These are phyloP conservation scores for Suillus fuscotomentosus DNA, from an alignment of 768 basidiomycete genomes.

Conservation along the genomic window DNA sequence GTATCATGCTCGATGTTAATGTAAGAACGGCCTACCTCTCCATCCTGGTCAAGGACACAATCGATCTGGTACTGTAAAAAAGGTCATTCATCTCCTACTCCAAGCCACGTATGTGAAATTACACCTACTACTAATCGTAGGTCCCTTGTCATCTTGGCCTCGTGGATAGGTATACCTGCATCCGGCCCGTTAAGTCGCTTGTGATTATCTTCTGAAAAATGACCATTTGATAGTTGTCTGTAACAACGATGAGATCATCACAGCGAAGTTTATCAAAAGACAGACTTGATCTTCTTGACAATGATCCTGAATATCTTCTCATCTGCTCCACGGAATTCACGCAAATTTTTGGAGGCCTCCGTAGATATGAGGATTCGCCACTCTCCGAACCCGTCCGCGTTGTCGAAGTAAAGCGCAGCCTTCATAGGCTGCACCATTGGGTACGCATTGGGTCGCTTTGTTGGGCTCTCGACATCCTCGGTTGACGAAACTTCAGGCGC, in stretches of 20 bases:
- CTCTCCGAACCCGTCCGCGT: constrained; percentile 56
- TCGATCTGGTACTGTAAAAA: constrained; percentile 47
- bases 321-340: constrained; percentile 45
- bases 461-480: neutral
- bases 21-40: constrained; percentile 21
- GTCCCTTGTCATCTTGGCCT: constrained; percentile 64
- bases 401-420: constrained; percentile 60
- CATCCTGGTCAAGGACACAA: constrained; percentile 38
- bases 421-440: constrained; percentile 57
- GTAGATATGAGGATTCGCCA: constrained; percentile 61
- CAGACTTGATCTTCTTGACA: constrained; percentile 68
- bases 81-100: neutral
- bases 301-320: constrained; percentile 48
- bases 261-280: neutral
- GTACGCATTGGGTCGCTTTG: constrained; percentile 26
- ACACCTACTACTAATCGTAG: constrained; percentile 46
- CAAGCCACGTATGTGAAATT: neutral
- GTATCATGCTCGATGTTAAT: neutral
- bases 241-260: neutral
- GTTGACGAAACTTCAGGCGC: neutral
- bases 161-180: constrained; percentile 56
- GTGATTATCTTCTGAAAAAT: constrained; percentile 69
- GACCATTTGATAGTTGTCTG: constrained; percentile 68
- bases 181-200: constrained; percentile 49
- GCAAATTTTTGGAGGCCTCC: constrained; percentile 47